A percentile compares a stretch with the other conserved stretches of the same genome.
Conservation (phyloP, 306 rosid species). For the Hippophae tibetana region DNA sequence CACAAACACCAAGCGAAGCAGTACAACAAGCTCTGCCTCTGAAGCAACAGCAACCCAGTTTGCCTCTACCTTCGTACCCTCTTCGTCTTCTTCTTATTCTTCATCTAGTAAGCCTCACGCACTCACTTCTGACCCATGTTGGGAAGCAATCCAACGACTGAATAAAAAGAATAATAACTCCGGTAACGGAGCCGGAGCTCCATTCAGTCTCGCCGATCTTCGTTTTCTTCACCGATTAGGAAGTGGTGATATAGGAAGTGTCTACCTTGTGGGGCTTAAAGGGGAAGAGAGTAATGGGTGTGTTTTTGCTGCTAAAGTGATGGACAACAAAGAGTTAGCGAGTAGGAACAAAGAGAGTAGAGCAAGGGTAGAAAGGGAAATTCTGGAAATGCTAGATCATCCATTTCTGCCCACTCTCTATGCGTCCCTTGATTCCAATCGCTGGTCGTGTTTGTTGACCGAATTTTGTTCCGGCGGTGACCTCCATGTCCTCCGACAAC, state of each 20-base stretch:
- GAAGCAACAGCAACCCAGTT: slow-evolving; percentile 18
- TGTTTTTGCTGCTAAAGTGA: slow-evolving; percentile 43
- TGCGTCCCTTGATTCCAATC: slow-evolving; percentile 24
- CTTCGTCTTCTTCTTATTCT: background rate
- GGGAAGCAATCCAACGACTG: slow-evolving; percentile 20
- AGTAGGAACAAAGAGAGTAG: slow-evolving; percentile 30
- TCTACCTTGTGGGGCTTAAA: slow-evolving; percentile 39
- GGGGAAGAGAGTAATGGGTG: slow-evolving; percentile 14
- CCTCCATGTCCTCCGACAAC: slow-evolving; percentile 50
- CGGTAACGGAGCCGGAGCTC: background rate
- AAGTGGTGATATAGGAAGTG: slow-evolving; percentile 46
- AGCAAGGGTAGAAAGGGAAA: slow-evolving; percentile 34
- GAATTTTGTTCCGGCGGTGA: slow-evolving; percentile 53
- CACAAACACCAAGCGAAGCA: slow-evolving; percentile 2
- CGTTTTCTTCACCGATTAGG: slow-evolving; percentile 34
- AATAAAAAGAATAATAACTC: background rate
- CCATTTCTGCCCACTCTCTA: slow-evolving; percentile 43
- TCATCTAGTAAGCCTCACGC: slow-evolving; percentile 16
- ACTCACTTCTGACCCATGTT: slow-evolving; percentile 19
- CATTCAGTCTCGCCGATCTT: slow-evolving; percentile 15
- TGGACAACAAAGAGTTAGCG: slow-evolving; percentile 42
- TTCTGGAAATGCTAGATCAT: slow-evolving; percentile 34
- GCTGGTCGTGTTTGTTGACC: slow-evolving; percentile 42
- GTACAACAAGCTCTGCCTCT: background rate
- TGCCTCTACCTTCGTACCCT: slow-evolving; percentile 8